Conservation (phyloP, 345 rosid species). For the Iberis pinnata region DNA sequence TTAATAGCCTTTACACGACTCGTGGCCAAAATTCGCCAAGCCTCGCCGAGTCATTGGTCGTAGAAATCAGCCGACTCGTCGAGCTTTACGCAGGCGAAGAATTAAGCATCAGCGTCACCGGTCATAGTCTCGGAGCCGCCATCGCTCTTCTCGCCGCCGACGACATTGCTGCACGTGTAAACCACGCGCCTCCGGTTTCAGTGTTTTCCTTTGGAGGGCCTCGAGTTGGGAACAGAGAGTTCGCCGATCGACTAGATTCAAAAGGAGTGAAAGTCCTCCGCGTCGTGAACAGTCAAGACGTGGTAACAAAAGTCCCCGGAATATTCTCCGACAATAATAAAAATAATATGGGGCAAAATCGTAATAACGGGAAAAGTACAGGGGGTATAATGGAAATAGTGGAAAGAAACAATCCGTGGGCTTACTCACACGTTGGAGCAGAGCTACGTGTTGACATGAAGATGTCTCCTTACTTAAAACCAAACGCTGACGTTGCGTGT, state of each 20-base stretch:
- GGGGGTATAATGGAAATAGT: slow-evolving; percentile 33
- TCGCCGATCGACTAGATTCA: slow-evolving; percentile 34
- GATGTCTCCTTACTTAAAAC: slow-evolving; percentile 66
- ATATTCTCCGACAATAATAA: slow-evolving; percentile 34
- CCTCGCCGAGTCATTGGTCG: slow-evolving; percentile 45
- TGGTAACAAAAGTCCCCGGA: slow-evolving; percentile 79
- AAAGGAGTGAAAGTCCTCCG: slow-evolving; percentile 63
- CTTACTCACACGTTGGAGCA: slow-evolving; percentile 58
- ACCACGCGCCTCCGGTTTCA: slow-evolving; percentile 45
- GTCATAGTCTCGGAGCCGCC: slow-evolving; percentile 95
- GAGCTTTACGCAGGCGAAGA: slow-evolving; percentile 58
- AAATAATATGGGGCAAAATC: slow-evolving; percentile 25
- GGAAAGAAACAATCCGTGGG: slow-evolving; percentile 46
- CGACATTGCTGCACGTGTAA: slow-evolving; percentile 47
- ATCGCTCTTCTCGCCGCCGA: slow-evolving; percentile 67
- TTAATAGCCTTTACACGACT: slow-evolving; percentile 63
- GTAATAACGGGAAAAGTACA: slow-evolving; percentile 23
- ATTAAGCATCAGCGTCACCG: slow-evolving; percentile 75
- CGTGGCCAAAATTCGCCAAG: slow-evolving; percentile 45
- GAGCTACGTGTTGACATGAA: slow-evolving; percentile 59
- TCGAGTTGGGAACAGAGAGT: slow-evolving; percentile 64
- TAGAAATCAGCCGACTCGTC: slow-evolving; percentile 46
- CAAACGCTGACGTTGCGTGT: slow-evolving; percentile 61
- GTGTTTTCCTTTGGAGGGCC: slow-evolving; percentile 96
- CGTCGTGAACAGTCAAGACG: slow-evolving; percentile 74